These are phyloP conservation scores for Eucalyptus cloeziana DNA, from an alignment of 345 rosid species.

Conservation along the genomic window DNA sequence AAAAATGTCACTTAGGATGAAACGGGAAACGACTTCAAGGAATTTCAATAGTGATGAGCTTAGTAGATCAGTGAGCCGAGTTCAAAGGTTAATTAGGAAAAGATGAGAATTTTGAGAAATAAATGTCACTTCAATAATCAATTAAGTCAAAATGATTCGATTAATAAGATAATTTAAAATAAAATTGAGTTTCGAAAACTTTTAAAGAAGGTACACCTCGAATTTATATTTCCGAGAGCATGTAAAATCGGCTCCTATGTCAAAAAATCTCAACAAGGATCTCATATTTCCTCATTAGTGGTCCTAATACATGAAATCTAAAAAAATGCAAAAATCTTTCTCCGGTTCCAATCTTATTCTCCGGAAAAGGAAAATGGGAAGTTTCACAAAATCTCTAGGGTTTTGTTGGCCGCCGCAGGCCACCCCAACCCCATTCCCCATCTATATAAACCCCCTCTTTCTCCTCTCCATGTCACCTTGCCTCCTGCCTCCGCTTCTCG, in stretches of 20 bases:
- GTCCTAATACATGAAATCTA: not conserved
- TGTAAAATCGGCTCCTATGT: not conserved
- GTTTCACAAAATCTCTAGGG: not conserved
- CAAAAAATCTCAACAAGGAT: not conserved
- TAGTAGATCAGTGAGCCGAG: not conserved
- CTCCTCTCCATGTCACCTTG: not conserved
- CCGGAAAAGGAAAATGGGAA: not conserved
- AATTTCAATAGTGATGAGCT: not conserved
- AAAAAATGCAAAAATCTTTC: not conserved
- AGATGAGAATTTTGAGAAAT: accelerated
- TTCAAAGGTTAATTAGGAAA: accelerated
- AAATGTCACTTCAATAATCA: accelerated
- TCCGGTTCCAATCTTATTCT: not conserved
- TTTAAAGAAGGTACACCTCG: accelerated
- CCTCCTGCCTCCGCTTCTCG: not conserved
- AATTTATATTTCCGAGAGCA: accelerated
- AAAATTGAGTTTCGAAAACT: accelerated
- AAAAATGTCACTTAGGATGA: no score
- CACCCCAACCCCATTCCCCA: not conserved
- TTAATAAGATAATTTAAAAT: accelerated
- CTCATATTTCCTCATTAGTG: not conserved
- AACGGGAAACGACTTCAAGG: accelerated
- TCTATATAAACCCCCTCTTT: not conserved
- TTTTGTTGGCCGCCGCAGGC: not conserved
- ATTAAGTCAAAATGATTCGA: accelerated